Conservation (phyloP, 495 filamentous ascomycete genomes). For the Talaromyces thailandensis region DNA sequence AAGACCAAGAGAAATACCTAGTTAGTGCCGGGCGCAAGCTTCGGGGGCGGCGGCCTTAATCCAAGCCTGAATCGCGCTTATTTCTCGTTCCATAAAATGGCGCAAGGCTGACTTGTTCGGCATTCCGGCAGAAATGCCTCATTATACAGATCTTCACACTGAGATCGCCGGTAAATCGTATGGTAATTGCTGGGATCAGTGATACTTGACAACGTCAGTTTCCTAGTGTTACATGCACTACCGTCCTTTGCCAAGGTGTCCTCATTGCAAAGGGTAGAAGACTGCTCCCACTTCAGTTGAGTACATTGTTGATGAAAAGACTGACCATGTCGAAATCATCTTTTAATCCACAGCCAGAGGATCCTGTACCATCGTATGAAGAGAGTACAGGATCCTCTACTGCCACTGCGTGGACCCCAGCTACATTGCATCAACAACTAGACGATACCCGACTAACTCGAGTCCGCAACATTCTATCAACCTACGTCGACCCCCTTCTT, state of each 20-base stretch:
- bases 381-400: constrained; percentile 5
- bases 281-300: background rate
- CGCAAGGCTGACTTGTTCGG: constrained; percentile 2
- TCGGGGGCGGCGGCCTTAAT: background rate
- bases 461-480: constrained; percentile 12
- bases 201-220: background rate
- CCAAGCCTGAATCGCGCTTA: background rate
- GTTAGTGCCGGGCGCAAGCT: background rate
- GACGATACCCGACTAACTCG: constrained; percentile 11
- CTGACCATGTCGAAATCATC: constrained; percentile 1
- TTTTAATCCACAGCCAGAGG: background rate
- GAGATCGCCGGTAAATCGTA: background rate
- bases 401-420: background rate
- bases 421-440: constrained; percentile 6
- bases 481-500: constrained; percentile 18
- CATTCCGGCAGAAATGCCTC: background rate
- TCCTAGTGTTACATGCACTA: background rate
- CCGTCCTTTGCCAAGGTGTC: background rate
- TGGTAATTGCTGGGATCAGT: background rate
- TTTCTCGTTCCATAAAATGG: background rate
- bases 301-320: background rate
- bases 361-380: constrained; percentile 8
- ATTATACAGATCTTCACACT: background rate
- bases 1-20: background rate
- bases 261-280: background rate